Base-by-base conservation (phyloP, 1,284 basidiomycete genomes). In the Cryptococcus floricola region DNA sequence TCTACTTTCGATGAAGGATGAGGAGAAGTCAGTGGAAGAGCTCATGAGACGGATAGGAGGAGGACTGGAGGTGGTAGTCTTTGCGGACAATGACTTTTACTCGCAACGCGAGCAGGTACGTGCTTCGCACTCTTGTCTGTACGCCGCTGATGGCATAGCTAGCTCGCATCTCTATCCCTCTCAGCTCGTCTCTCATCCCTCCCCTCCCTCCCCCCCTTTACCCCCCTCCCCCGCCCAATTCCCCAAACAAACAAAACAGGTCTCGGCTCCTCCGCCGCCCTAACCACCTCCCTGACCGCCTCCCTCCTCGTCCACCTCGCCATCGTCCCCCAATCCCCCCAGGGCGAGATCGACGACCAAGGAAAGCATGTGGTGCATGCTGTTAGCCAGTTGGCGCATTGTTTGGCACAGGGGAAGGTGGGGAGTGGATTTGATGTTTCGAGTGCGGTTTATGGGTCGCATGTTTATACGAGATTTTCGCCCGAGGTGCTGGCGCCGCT, bases 381-480 rank as follows among this genome's bases (percentile, higher is more conserved):
- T 68, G 81, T 91, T n/a, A 86, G 95, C 1, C 96, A 99, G 74
- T 94, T 89, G 65, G 86, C 92, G 4, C 96, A 99, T 75, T 98
- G 94, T 68, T 81, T 93, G 28, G 96, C 96, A 0, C 96, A 99
- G 77, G 96, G 96, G 45, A 99, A 99, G 76, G 87, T 99, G 14
- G 96, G 96, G 39, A 91, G 88, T 63, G 96, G 96, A 1, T 99
- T 99, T 76, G 96, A 99, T 71, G 90, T 99, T 48, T 87, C 91
- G 23, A 85, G 91, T 0, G 94, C 95, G 0, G 88, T 93, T 4
- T 98, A 89, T 78, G 96, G 96, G 8, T 94, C 91, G 68, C 95
- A 98, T 65, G 71, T 93, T 4, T 99, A 98, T 77, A 87, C 85
- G 41, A 84, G 95, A 47, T 99, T 98, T 76, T 85, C 87, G 61